These are phyloP conservation scores for Russula compacta DNA, from an alignment of 768 basidiomycete genomes.

Conservation along the genomic window DNA sequence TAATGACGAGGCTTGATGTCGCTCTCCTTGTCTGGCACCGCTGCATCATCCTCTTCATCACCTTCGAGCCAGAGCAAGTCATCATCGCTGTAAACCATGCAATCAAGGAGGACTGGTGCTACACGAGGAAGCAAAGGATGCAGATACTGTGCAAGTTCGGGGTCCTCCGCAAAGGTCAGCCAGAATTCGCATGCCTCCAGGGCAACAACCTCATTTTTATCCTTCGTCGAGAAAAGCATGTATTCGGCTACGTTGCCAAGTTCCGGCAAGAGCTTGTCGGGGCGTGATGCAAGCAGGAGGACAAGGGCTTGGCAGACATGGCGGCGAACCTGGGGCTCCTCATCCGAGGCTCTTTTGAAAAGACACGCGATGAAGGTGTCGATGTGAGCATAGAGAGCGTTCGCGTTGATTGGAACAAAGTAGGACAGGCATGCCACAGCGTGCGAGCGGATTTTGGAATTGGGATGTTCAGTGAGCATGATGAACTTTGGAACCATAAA, in stretches of 20 bases:
- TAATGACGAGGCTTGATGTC: slow-evolving; percentile 98
- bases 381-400: slow-evolving; percentile 84
- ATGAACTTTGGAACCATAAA: slow-evolving; percentile 97
- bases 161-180: slow-evolving; percentile 97
- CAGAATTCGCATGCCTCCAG: slow-evolving; percentile 99
- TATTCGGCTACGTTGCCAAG: slow-evolving; percentile 94
- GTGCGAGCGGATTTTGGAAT: slow-evolving; percentile 84
- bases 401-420: slow-evolving; percentile 80
- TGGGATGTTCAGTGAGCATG: slow-evolving; percentile 72
- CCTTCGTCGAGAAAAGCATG: slow-evolving; percentile 97
- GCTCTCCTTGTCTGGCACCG: slow-evolving; percentile 84
- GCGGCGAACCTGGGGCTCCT: slow-evolving; percentile 86
- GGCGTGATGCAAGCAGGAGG: slow-evolving; percentile 81
- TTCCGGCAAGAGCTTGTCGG: slow-evolving; percentile 95
- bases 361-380: slow-evolving; percentile 89
- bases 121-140: slow-evolving; percentile 85
- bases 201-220: slow-evolving; percentile 93
- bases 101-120: slow-evolving; percentile 89
- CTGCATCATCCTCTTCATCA: slow-evolving; percentile 77
- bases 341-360: slow-evolving; percentile 92
- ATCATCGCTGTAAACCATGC: slow-evolving; percentile 95
- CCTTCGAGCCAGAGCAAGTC: slow-evolving; percentile 93
- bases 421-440: slow-evolving; percentile 92
- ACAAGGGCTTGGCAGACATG: slow-evolving; percentile 96
- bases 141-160: slow-evolving; percentile 73